Evolutionary conservation across 1,284 basidiomycete genomes (phyloP).

Genomic region (Hymenochaete sp.): DNA sequence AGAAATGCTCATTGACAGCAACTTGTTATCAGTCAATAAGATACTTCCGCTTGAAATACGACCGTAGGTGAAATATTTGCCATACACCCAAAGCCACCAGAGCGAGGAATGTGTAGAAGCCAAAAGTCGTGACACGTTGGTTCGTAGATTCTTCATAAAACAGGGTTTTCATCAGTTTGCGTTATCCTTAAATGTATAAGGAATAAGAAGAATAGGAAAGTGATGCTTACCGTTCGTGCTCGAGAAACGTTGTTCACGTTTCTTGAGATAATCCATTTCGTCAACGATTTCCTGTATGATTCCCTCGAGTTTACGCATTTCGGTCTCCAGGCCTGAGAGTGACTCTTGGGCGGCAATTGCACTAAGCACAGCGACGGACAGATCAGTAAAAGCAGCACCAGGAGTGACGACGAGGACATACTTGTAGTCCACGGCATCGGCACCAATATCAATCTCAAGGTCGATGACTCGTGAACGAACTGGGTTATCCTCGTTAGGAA

Average conservation of each 20-base stretch:
- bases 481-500: slow-evolving; percentile 36
- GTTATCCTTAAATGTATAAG: background rate
- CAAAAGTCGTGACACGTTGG: slow-evolving; percentile 85
- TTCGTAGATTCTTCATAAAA: slow-evolving; percentile 79
- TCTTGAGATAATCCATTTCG: slow-evolving; percentile 88
- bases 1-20: too few relatives aligned
- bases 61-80: slow-evolving; percentile 90
- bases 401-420: too few relatives aligned
- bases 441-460: slow-evolving; percentile 95
- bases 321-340: slow-evolving; percentile 89
- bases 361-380: slow-evolving; percentile 33
- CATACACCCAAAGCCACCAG: slow-evolving; percentile 82
- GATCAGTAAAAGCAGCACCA: background rate
- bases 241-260: slow-evolving; percentile 84
- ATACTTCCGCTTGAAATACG: slow-evolving; percentile 96
- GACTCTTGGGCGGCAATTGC: slow-evolving; percentile 99
- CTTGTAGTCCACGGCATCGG: slow-evolving; percentile 99
- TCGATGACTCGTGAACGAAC: slow-evolving; percentile 68
- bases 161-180: slow-evolving; percentile 3
- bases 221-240: slow-evolving; percentile 76
- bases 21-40: slow-evolving; percentile 91
- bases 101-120: slow-evolving; percentile 77
- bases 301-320: slow-evolving; percentile 96
- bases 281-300: slow-evolving; percentile 92
- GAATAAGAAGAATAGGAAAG: slow-evolving; percentile 5